Evolutionary conservation across 139 green algal genomes (phyloP).

Genomic region (Pseudopediastrum boryanum): DNA sequence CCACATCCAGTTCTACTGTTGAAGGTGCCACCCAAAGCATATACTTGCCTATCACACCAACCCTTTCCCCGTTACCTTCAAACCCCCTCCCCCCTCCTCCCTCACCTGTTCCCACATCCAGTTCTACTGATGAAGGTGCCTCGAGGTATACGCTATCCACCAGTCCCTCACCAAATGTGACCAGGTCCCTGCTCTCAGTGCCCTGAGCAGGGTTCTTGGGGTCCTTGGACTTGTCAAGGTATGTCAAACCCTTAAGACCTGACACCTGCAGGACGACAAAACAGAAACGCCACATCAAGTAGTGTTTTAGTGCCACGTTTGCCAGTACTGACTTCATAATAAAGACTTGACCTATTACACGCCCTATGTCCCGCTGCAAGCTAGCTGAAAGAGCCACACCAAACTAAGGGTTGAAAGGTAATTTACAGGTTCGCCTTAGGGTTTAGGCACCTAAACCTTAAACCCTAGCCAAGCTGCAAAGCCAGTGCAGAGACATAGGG

Average conservation of each 20-base stretch:
- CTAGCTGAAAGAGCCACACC: too few species aligned
- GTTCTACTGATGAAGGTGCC: slow-evolving; percentile 74
- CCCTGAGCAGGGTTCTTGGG: slow-evolving; percentile 74
- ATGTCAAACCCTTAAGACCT: slow-evolving; percentile 77
- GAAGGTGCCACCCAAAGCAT: neutral
- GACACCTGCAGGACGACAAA: slow-evolving; percentile 5
- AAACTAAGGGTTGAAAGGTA: too few species aligned
- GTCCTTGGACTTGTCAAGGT: slow-evolving; percentile 89
- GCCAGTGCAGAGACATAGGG: too few species aligned
- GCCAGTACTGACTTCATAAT: too few species aligned
- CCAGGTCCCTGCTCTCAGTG: slow-evolving; percentile 64
- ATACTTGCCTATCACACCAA: neutral
- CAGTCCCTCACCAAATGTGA: slow-evolving; percentile 60
- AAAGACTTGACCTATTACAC: too few species aligned
- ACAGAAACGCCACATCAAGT: neutral
- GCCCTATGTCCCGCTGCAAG: too few species aligned
- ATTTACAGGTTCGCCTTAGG: too few species aligned
- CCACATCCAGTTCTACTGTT: too few species aligned
- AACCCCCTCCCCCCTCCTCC: neutral
- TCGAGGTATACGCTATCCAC: slow-evolving; percentile 89
- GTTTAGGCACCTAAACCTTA: too few species aligned
- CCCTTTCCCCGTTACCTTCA: neutral
- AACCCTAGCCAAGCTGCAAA: too few species aligned
- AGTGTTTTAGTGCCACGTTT: neutral
- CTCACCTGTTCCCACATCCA: slow-evolving; percentile 58